Conservation (phyloP, 1,284 basidiomycete species). For the Ustilago bromivora region DNA sequence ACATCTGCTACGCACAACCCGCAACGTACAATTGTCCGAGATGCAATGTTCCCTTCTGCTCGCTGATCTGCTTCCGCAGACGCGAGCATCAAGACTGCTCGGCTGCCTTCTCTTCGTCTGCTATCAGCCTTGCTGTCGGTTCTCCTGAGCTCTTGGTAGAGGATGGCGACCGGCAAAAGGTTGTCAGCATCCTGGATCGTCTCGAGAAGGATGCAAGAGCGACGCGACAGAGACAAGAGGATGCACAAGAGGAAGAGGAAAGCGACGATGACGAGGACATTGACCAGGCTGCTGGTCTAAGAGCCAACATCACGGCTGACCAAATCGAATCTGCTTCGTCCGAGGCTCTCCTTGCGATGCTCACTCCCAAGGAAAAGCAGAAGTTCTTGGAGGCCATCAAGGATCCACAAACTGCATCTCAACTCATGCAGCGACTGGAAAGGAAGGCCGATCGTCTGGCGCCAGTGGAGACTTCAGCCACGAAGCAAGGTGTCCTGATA, state of each 20-base stretch:
- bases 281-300: not conserved
- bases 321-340: slow-evolving; percentile 32
- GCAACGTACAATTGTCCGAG: slow-evolving; percentile 60
- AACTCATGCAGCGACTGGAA: slow-evolving; percentile 29
- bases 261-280: slow-evolving; percentile 17
- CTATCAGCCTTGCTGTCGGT: slow-evolving; percentile 8
- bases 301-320: slow-evolving; percentile 7
- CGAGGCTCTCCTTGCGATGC: slow-evolving; percentile 48
- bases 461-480: not conserved
- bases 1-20: slow-evolving; percentile 50
- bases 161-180: slow-evolving; percentile 31
- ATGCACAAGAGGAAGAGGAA: slow-evolving; percentile 7
- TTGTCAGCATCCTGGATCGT: slow-evolving; percentile 35
- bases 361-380: slow-evolving; percentile 39
- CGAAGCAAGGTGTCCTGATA: slow-evolving; percentile 9
- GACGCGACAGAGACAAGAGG: slow-evolving; percentile 7
- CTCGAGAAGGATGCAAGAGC: slow-evolving; percentile 20
- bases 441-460: slow-evolving; percentile 21
- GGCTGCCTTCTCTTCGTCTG: slow-evolving; percentile 39
- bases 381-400: slow-evolving; percentile 40
- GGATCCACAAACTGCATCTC: slow-evolving; percentile 28
- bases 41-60: slow-evolving; percentile 64
- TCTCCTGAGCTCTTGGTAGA: slow-evolving; percentile 5
- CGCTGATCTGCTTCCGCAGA: slow-evolving; percentile 55
- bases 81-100: slow-evolving; percentile 51